Evolutionary conservation across 2,329 filamentous ascomycete species (phyloP), one percentile per base, ranked within the genome.

Genomic region (Botryotinia narcissicola): DNA sequence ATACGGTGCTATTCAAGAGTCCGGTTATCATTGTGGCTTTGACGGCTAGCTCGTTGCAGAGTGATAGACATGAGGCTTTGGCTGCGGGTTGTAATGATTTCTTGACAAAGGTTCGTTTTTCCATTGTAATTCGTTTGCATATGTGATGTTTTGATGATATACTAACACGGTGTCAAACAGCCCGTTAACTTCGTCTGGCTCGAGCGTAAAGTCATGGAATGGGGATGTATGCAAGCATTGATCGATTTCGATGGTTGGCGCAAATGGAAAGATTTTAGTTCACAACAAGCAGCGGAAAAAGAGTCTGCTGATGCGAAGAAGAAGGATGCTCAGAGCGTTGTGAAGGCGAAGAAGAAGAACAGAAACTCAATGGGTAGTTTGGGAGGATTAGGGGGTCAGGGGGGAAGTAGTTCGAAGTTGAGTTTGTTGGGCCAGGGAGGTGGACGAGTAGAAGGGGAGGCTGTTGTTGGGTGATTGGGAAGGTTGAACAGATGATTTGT

Each of bases 211-310:
- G 95, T 98, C 78, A 98, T 97, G 84, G 96, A 99, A 86, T 99
- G 96, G 96, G 96, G 96, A 73, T 98, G 96, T 85, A 99, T 99
- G 96, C 96, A 98, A 85, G 96, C 96, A 16, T 87, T 99, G 37
- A 98, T 99, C 80, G 96, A 99, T 84, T 98, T 96, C 81, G 95
- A 98, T 81, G 96, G 96, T 75, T 99, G 96, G 96, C 90, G 95
- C 72, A 94, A 94, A 82, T 99, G 96, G 96, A 97, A 97, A 82
- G 93, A 96, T 79, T 95, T 93, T 80, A 66, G 61, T 29, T 57
- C 44, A n/a, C 70, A 72, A 44, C 70, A 72, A 51, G 57, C 69
- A n/a, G 74, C 62, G 35, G 75, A 80, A 86, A 35, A 63, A 44
- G 72, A 48, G 2, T 75, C 73, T 4, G 61, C 80, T 16, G 76